phyloP scores from a whole-genome alignment of 257 asterid genomes.

The Dorcoceras hygrometricum region DNA sequence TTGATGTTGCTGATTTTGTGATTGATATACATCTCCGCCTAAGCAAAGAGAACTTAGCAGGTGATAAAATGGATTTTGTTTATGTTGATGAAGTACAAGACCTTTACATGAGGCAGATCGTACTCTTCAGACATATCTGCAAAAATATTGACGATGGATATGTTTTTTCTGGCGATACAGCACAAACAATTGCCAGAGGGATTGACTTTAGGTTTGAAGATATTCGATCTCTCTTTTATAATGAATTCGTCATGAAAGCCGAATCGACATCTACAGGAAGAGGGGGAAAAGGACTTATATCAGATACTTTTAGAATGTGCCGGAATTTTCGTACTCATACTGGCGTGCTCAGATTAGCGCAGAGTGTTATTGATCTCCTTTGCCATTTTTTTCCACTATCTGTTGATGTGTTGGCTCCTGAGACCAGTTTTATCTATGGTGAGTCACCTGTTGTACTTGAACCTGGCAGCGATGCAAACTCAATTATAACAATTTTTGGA shows the following conservation, averaged over 20 bases:
- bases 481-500: constrained; percentile 53
- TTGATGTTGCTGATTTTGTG: constrained; percentile 68
- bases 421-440: constrained; percentile 55
- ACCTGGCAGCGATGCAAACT: constrained; percentile 49
- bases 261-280: constrained; percentile 22
- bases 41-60: constrained; percentile 23
- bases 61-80: constrained; percentile 69
- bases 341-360: constrained; percentile 60
- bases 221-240: constrained; percentile 53
- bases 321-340: constrained; percentile 73
- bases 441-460: constrained; percentile 60
- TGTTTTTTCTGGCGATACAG: constrained; percentile 65
- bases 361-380: constrained; percentile 56
- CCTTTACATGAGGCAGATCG: constrained; percentile 53
- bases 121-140: constrained; percentile 54
- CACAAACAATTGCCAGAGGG: constrained; percentile 67
- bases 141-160: constrained; percentile 58
- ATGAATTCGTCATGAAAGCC: constrained; percentile 39
- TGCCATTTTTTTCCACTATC: constrained; percentile 51
- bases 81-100: constrained; percentile 77
- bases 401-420: constrained; percentile 50
- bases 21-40: constrained; percentile 51
- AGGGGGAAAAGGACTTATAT: constrained; percentile 43
- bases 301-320: constrained; percentile 39
- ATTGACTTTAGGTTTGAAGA: constrained; percentile 66